Base-by-base conservation (phyloP, 345 rosid species). In the Kernera saxatilis region DNA sequence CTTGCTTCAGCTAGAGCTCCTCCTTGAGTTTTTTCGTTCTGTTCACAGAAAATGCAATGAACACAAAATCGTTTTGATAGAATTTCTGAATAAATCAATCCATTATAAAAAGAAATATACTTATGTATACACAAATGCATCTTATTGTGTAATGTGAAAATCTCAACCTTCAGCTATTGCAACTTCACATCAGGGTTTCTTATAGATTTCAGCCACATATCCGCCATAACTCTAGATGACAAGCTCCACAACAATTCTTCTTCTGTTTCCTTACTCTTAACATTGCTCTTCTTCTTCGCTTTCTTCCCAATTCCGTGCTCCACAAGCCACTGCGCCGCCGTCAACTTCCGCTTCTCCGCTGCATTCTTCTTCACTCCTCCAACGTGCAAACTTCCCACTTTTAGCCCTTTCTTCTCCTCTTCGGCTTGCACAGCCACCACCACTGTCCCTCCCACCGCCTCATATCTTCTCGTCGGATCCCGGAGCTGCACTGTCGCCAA, bases 181-280 rank as follows among this genome's bases (percentile, higher is more conserved):
- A 70, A 54, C 74, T 82, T 90, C 9, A 90, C 84, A 63, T 93
- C 92, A 3, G 98, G 98, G 69, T 93, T 93, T 80, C 97, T 86
- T 77, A 87, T 86, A 13, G 94, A 71, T 81, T 82, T 90, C 46
- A 93, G 92, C 98, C 97, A 90, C 98, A 87, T 93, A 49, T 86
- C 96, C 5, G 98, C 97, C 97, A 89, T 85, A 61, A 89, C 86
- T 60, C 97, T 80, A 5, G 97, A 85, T 18, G 98, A 91, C 63
- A 88, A 77, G 88, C 98, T 91, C 98, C 98, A 91, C 52, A 93
- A 62, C 23, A 81, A 11, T 10, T 85, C 90, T 46, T 65, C 33
- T 13, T 35, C 35, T n/a, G n/a, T 76, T 72, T 85, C 92, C 18
- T 79, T 83, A 53, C 69, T 88, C 68, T 77, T 86, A 18, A 82